These are phyloP conservation scores for Puccinia horiana DNA, from an alignment of 1,284 basidiomycete genomes.

Conservation along the genomic window DNA sequence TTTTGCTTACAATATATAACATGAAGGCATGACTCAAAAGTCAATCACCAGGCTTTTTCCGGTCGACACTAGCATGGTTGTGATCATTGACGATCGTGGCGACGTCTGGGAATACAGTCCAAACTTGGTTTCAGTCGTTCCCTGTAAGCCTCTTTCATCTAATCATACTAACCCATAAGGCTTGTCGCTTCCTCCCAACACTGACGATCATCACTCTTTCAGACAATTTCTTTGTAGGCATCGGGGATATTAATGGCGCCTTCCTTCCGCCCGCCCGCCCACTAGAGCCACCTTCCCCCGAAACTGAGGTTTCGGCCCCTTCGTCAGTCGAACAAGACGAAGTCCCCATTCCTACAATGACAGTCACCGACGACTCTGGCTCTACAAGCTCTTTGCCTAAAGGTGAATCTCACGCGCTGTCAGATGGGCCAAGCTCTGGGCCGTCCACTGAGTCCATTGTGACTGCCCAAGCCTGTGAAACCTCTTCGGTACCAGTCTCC, in stretches of 20 bases:
- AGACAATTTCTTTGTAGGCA: constrained; percentile 99
- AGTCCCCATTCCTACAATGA: constrained; percentile 56
- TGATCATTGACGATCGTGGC: constrained; percentile 95
- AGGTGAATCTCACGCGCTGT: constrained; percentile 36
- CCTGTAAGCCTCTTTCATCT: constrained; percentile 67
- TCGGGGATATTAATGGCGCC: constrained; percentile 94
- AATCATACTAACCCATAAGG: not conserved
- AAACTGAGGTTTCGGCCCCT: constrained; percentile 60
- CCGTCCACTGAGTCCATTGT: not conserved
- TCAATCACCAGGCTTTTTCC: constrained; percentile 88
- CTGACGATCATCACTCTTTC: constrained; percentile 42
- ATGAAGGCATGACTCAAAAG: constrained; percentile 78
- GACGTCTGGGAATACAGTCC: constrained; percentile 95
- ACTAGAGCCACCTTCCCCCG: not conserved
- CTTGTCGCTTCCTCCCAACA: not conserved
- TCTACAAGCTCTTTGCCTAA: constrained; percentile 29
- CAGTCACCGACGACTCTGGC: constrained; percentile 52
- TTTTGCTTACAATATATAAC: not conserved
- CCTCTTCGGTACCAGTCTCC: not conserved
- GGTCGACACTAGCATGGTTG: constrained; percentile 96
- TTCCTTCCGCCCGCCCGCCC: constrained; percentile 68
- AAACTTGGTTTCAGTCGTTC: constrained; percentile 92
- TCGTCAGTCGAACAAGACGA: constrained; percentile 57
- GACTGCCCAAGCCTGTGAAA: not conserved
- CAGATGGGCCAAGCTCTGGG: constrained; percentile 8